Evolutionary conservation across 2,329 filamentous ascomycete genomes (phyloP), one percentile per base, ranked within the genome.

Genomic region (Colletotrichum sojae): DNA sequence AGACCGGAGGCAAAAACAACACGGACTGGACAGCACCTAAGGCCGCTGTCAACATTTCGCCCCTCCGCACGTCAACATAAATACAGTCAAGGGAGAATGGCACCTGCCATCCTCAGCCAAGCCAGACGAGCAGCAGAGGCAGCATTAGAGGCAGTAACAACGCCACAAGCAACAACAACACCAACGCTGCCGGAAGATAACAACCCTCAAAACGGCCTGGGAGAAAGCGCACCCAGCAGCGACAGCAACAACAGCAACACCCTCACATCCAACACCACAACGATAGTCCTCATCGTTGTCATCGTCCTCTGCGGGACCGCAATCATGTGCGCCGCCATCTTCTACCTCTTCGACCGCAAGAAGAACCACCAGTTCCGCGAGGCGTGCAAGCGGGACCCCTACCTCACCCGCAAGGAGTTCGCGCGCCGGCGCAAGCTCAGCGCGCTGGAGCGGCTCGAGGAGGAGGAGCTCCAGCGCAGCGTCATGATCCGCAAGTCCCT

Each of bases 401-500:
- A 74, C 70, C 62, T 77, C 39, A 74, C 72, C 20, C 72, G 58
- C 15, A 73, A 68, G 51, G 72, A 73, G 54, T 73, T 73, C 62
- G n/a, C 49, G 5, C 70, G 71, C 9, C 72, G 70, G 52, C 72
- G 75, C 53, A 78, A 75, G 70, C 73, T 78, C 71, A 77, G 73
- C 63, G 60, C 70, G 13, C 25, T 71, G 22, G 72, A 77, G 36
- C 64, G 72, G 6, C 64, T 73, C 16, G 73, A 77, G 25, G 75
- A 80, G 36, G 77, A 80, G 48, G 83, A 85, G 67, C 64, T 75
- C 27, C 78, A 83, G 67, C 76, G 83, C 13, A 72, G 74, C 36
- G 76, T 74, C 53, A 82, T 84, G 72, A 84, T 85, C 66, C 78
- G 79, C 59, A 85, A 85, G 73, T 83, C 82, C 2, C 74, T 85